These are phyloP conservation scores for Haplographium delicatum DNA, from an alignment of 495 filamentous ascomycete species.

Conservation along the genomic window DNA sequence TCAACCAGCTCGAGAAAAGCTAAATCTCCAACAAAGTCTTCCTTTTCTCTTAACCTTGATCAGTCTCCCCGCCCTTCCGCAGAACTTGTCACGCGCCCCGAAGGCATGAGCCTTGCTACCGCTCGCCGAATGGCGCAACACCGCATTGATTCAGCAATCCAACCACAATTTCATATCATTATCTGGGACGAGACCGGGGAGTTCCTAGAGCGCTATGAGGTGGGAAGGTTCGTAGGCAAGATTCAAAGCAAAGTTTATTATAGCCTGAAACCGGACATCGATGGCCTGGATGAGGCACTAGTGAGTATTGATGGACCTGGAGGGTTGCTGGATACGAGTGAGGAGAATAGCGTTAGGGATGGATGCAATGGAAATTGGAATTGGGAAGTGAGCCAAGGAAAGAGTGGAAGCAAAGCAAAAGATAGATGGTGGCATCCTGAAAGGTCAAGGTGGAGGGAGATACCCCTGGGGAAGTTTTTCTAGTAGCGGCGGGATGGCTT, in stretches of 20 bases:
- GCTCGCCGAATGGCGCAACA: conserved; percentile 52
- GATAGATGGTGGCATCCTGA: conserved; percentile 47
- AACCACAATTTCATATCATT: conserved; percentile 50
- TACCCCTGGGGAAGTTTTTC: conserved; percentile 27
- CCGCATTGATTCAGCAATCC: conserved; percentile 49
- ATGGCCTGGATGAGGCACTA: conserved; percentile 52
- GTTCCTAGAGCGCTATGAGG: conserved; percentile 38
- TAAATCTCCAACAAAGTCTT: conserved; percentile 45
- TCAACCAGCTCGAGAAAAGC: conserved; percentile 10
- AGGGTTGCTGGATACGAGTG: conserved; percentile 24
- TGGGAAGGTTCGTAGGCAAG: conserved; percentile 55
- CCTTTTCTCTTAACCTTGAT: conserved; percentile 31
- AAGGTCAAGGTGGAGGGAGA: conserved; percentile 38
- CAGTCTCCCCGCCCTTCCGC: conserved; percentile 15
- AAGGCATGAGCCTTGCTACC: conserved; percentile 39
- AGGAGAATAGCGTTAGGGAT: conserved; percentile 31
- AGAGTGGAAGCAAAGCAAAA: conserved; percentile 6
- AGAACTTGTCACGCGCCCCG: conserved; percentile 21
- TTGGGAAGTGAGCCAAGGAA: too few species aligned
- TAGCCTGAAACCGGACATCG: conserved; percentile 49
- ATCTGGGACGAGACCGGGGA: conserved; percentile 39
- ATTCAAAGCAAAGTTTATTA: conserved; percentile 54
- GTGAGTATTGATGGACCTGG: conserved; percentile 37
- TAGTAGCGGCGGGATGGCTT: background rate
- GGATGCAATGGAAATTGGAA: conserved; percentile 56